Base-by-base conservation (phyloP, 371 early-diverging fungal genomes). In the Blakeslea trispora region DNA sequence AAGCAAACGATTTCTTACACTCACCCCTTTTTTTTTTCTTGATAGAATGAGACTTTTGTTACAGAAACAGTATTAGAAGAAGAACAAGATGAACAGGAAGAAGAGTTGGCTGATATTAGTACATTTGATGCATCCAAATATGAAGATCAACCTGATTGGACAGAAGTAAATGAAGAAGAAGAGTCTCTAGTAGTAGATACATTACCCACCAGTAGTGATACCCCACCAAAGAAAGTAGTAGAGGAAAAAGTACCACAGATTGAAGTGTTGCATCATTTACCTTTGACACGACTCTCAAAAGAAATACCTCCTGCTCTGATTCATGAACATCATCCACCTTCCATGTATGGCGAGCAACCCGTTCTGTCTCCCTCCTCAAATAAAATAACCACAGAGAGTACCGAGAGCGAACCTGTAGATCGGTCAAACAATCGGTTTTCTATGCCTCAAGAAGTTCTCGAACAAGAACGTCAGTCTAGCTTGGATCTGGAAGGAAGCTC, bases 131-230 rank as follows among this genome's bases (percentile, higher is more conserved):
- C 37, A 21, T n/a, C n/a, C n/a, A 59, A 47, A 17, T 66, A 66
- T 55, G 61, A 49, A 15, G 32, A 60, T 45, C 61, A 61, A 15
- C 53, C 66, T 45, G 61, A 61, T 39, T 60, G 60, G 60, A 66
- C 66, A 46, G 66, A 66, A 66, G 44, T 52, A n/a, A 19, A 18
- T 0, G 46, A 46, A 45, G 2, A 40, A 40, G 23, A 46, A 19
- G 31, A 46, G 15, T n/a, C n/a, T n/a, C n/a, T n/a, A n/a, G n/a
- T n/a, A n/a, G n/a, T n/a, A n/a, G n/a, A n/a, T n/a, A n/a, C n/a
- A n/a, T n/a, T n/a, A n/a, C n/a, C n/a, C n/a, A 37, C 32, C 1
- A 37, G 24, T 2, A 2, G 18, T 13, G 45, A 4, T 6, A 22
- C 7, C 13, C 15, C 43, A 34, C 18, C 18, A 7, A 34, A 6